Base-by-base conservation (phyloP, 139 green algal genomes). In the Chlorella sp. region DNA sequence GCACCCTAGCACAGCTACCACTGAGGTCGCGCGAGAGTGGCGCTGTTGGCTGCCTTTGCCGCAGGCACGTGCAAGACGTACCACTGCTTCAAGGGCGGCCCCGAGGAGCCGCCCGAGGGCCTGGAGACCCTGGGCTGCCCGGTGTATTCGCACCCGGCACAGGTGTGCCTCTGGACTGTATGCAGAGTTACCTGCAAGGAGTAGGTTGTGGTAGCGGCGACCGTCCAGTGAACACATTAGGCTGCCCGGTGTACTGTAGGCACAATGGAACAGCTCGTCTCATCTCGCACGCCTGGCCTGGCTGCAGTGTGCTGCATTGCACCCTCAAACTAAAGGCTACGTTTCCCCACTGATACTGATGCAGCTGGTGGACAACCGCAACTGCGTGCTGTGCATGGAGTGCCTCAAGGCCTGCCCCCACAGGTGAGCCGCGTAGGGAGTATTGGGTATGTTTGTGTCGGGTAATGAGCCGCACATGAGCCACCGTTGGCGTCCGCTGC, bases 331-430 rank as follows among this genome's bases (percentile, higher is more conserved):
- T 26, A 7, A n/a, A 32, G 24, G 9, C 26, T 68, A 20, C 14
- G 28, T 13, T 5, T 36, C 17, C 14, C 5, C 9, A 68, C 60
- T 36, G 11, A 1, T 43, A 28, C 44, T 44, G 32, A 8, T 8
- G 26, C 56, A 87, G 78, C 89, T 95, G 1, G 70, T 82, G n/a
- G 93, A 96, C 90, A 97, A 97, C 89, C 80, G 87, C 19, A 90
- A 96, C 84, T 97, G 94, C 82, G 90, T 78, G 72, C 72, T 78
- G 72, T 78, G 72, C 89, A 95, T 94, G 89, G 88, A 90, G 22
- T 96, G 94, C 77, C 83, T 95, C 44, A 92, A 95, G 83, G 92
- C 91, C 17, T 95, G 92, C 83, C 90, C 89, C 20, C 89, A 93
- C 79, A 82, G 84, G 68, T 88, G 81, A 67, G 81, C 8, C 8